These are phyloP conservation scores for Collybia mongolica DNA, from an alignment of 768 basidiomycete genomes.

Conservation along the genomic window DNA sequence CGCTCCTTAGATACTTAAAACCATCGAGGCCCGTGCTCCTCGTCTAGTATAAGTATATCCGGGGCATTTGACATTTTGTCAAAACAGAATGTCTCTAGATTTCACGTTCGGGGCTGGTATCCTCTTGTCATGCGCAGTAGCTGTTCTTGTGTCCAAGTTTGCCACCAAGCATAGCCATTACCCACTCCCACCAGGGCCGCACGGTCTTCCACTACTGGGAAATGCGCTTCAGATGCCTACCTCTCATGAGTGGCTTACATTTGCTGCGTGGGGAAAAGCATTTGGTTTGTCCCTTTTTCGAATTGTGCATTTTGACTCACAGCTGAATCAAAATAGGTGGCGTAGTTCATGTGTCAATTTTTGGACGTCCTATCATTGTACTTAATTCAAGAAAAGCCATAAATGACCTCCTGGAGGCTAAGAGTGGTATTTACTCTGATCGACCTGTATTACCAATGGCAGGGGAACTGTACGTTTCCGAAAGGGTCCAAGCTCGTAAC, in stretches of 20 bases:
- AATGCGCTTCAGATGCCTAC: constrained; percentile 8
- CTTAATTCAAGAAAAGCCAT: constrained; percentile 25
- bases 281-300: constrained; percentile 1
- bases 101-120: neutral
- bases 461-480: constrained; percentile 6
- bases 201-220: constrained; percentile 1
- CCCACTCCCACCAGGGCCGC: constrained; percentile 6
- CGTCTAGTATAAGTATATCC: neutral
- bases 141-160: constrained; percentile 1
- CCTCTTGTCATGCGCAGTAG: neutral
- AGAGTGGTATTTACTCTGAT: constrained; percentile 27
- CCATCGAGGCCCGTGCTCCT: too few species aligned
- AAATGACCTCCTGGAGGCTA: constrained; percentile 29
- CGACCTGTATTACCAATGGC: constrained; percentile 18
- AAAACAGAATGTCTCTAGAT: neutral
- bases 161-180: constrained; percentile 3
- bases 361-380: constrained; percentile 24
- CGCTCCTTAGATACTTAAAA: too few species aligned
- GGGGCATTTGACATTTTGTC: neutral
- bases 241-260: constrained; percentile 5
- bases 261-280: constrained; percentile 5
- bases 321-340: neutral
- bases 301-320: neutral
- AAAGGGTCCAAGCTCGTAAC: neutral
- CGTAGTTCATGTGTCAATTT: constrained; percentile 3